phyloP scores from a whole-genome alignment of 1,139 yeast species.

The Yamadazyma atlantica region DNA sequence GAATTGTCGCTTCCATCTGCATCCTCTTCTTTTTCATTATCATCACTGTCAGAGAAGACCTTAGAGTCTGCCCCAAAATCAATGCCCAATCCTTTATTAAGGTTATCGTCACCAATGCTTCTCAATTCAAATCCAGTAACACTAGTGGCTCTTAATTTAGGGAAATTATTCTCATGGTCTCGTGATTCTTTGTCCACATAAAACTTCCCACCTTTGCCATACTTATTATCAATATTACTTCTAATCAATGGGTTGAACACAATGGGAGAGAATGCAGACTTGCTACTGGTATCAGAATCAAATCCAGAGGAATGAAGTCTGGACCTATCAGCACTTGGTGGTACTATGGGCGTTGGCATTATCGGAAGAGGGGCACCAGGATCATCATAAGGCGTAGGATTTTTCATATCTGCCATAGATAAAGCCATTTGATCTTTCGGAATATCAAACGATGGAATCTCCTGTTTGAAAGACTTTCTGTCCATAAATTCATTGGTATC shows the following conservation, averaged over 20 bases:
- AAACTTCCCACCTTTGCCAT: constrained; percentile 83
- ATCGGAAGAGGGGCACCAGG: constrained; percentile 81
- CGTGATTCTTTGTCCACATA: constrained; percentile 48
- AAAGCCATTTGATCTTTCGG: constrained; percentile 60
- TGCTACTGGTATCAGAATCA: constrained; percentile 11
- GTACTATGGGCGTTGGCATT: constrained; percentile 56
- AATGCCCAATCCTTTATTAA: constrained; percentile 15
- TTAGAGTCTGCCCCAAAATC: constrained; percentile 9
- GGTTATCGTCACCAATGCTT: constrained; percentile 11
- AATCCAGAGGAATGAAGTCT: constrained; percentile 12
- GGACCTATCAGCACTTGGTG: constrained; percentile 21
- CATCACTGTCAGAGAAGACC: constrained; percentile 25
- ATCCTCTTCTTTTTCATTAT: neutral
- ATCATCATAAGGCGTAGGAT: constrained; percentile 60
- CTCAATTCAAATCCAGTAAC: constrained; percentile 35
- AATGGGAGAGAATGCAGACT: constrained; percentile 75
- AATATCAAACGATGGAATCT: constrained; percentile 37
- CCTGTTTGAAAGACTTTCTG: neutral
- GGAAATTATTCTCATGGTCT: constrained; percentile 20
- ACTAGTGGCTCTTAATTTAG: constrained; percentile 42
- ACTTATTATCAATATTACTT: constrained; percentile 75
- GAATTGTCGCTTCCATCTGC: neutral
- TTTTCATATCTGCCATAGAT: constrained; percentile 12
- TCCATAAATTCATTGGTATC: neutral
- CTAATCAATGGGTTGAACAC: constrained; percentile 77